These are phyloP conservation scores for Rachicladosporium sp. DNA, from an alignment of 2,329 filamentous ascomycete genomes.

Conservation along the genomic window DNA sequence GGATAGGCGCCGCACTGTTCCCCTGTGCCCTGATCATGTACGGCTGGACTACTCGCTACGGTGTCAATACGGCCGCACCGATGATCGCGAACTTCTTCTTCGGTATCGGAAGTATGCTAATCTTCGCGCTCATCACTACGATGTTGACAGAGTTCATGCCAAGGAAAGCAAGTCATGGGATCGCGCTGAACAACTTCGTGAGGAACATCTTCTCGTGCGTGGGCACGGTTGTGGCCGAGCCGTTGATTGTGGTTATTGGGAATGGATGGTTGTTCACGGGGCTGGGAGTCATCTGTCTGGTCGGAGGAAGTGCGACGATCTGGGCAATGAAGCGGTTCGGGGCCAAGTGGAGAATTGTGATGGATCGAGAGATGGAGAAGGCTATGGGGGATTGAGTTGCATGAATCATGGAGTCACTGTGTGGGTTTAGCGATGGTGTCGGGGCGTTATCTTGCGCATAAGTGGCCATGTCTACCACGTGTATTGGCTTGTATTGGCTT, in stretches of 20 bases:
- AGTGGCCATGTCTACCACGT: no score
- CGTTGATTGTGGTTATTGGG: constrained; percentile 58
- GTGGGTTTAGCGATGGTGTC: constrained; percentile 3
- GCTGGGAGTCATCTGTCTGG: constrained; percentile 17
- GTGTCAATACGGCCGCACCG: constrained; percentile 31
- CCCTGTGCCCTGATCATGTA: constrained; percentile 62
- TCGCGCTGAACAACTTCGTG: constrained; percentile 72
- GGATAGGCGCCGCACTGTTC: constrained; percentile 59
- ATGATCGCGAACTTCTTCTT: constrained; percentile 39
- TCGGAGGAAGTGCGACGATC: constrained; percentile 17
- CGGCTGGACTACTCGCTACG: constrained; percentile 58
- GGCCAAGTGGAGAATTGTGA: constrained; percentile 19
- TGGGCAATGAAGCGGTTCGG: constrained; percentile 24
- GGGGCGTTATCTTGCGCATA: background rate
- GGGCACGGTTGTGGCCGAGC: constrained; percentile 56
- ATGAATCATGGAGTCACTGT: background rate
- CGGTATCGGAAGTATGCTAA: constrained; percentile 65
- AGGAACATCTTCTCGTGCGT: constrained; percentile 67
- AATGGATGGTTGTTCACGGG: constrained; percentile 67
- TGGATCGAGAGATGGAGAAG: constrained; percentile 19
- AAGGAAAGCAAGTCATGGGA: constrained; percentile 54
- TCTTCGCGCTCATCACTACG: constrained; percentile 60
- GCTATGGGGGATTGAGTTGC: constrained; percentile 14
- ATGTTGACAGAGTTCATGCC: constrained; percentile 82
- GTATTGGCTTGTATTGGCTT: no score